Percentiles rank a stretch among this genome's conserved stretches.
phyloP scores from a whole-genome alignment of 768 basidiomycete species.

The Nidularia sp. region DNA sequence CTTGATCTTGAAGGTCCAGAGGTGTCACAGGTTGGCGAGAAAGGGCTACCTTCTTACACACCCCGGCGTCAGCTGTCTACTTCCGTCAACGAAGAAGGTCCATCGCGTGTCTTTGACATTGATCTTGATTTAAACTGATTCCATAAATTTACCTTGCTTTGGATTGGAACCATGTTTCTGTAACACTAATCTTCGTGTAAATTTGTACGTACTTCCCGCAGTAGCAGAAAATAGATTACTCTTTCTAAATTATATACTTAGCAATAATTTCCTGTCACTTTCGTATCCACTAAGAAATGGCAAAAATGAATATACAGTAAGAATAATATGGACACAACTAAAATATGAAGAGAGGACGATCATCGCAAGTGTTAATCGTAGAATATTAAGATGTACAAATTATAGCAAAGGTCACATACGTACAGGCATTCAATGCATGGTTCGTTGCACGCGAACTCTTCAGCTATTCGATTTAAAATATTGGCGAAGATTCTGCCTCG shows the following conservation, averaged over 20 bases:
- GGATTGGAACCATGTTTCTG: too few relatives aligned
- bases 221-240: neutral
- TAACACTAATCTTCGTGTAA: neutral
- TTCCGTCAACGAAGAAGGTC: too few relatives aligned
- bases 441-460: neutral
- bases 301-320: constrained; percentile 8
- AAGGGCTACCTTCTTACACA: constrained; percentile 6
- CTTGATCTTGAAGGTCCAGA: constrained; percentile 36
- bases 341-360: too few relatives aligned
- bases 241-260: constrained; percentile 3
- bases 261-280: too few relatives aligned
- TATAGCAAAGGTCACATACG: too few relatives aligned
- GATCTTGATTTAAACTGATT: constrained; percentile 41
- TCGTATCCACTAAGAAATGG: constrained; percentile 2
- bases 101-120: constrained; percentile 32
- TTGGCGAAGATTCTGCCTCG: constrained; percentile 10
- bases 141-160: too few relatives aligned
- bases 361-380: too few relatives aligned
- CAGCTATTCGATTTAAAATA: constrained; percentile 12
- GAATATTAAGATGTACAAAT: too few relatives aligned
- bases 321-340: constrained; percentile 1
- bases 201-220: neutral
- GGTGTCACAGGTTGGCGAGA: neutral
- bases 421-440: too few relatives aligned
- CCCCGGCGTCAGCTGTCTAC: neutral